phyloP scores from a whole-genome alignment of 805 yeast genomes.

The Candida bentonensis region DNA sequence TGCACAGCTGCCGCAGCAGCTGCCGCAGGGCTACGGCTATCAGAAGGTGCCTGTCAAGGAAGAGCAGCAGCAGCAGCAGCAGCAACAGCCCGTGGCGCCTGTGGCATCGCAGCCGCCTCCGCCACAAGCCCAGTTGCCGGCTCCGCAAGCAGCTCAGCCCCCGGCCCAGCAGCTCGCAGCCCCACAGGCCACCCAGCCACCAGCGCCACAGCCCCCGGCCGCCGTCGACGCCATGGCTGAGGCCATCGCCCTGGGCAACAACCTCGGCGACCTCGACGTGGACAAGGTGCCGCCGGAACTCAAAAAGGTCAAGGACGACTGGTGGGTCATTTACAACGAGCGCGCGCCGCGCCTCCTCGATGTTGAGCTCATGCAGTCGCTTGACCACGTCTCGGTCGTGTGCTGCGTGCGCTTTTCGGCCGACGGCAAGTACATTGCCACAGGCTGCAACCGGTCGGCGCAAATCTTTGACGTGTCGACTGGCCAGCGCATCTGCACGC shows the following conservation, averaged over 20 bases:
- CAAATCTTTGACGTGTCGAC: constrained; percentile 88
- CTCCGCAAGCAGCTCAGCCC: constrained; percentile 13
- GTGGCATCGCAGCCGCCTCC: too few relatives aligned
- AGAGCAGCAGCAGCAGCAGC: constrained; percentile 10
- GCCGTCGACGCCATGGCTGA: constrained; percentile 5
- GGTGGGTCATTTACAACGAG: constrained; percentile 82
- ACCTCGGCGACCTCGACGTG: constrained; percentile 54
- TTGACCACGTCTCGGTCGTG: constrained; percentile 88
- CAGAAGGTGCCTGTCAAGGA: constrained; percentile 6
- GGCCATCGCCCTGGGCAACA: constrained; percentile 19
- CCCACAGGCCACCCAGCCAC: constrained; percentile 7
- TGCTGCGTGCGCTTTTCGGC: constrained; percentile 90
- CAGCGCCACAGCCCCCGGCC: constrained; percentile 12
- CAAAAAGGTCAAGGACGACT: constrained; percentile 74
- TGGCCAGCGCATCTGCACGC: constrained; percentile 76
- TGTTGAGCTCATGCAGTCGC: constrained; percentile 76
- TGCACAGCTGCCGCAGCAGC: constrained; percentile 13
- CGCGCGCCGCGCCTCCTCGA: constrained; percentile 64
- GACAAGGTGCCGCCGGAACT: constrained; percentile 58
- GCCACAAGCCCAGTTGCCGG: constrained; percentile 11
- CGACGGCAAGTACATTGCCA: constrained; percentile 86
- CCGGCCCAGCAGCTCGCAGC: constrained; percentile 8
- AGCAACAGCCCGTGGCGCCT: constrained; percentile 15
- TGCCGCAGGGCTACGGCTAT: constrained; percentile 7
- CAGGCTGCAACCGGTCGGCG: constrained; percentile 93